Evolutionary conservation across 2,329 filamentous ascomycete species (phyloP), one percentile per base, ranked within the genome.

Genomic region (Chaetomium sp.): DNA sequence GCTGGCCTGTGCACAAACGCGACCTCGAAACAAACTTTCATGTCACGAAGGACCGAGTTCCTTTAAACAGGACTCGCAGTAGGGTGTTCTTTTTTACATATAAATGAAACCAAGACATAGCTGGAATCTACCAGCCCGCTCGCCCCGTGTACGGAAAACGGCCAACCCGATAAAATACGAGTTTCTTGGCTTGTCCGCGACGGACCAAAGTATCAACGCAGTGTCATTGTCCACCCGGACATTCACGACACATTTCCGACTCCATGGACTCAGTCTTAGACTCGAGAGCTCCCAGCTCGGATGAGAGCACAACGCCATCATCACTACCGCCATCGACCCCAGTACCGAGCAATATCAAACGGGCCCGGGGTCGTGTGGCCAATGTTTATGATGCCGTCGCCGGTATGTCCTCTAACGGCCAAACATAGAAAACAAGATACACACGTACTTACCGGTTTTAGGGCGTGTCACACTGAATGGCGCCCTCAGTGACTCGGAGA

Each of bases 381-480:
- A 91, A 83, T 23, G 76, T 93, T 23, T 93, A 90, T 75, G 90
- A 93, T 76, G 89, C 89, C 19, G 88, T 91, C 61, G 88, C 89
- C 71, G 88, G 89, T 89, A 74, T 69, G 76, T 31, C 57, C 29
- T 29, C 33, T n/a, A 5, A 8, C n/a, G 47, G 21, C 33, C n/a
- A 7, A 9, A 10, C n/a, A 21, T n/a, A 56, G 9, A 33, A 33
- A 42, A 16, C 3, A 42, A 6, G 16, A 59, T 27, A 59, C 33
- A 38, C 31, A 33, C 1, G 33, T 7, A 38, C 59, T 50, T 19
- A 64, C 25, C 51, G 4, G 9, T 54, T 35, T 29, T 53, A 79
- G 78, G 78, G 13, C 76, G 75, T 58, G 73, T 78, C 8, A 75
- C 74, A 19, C 73, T 73, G 1, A 76, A 74, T 7, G 69, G 67